Evolutionary conservation across 164 flowering plant genomes (phyloP).

Genomic region (Warburgia ugandensis): DNA sequence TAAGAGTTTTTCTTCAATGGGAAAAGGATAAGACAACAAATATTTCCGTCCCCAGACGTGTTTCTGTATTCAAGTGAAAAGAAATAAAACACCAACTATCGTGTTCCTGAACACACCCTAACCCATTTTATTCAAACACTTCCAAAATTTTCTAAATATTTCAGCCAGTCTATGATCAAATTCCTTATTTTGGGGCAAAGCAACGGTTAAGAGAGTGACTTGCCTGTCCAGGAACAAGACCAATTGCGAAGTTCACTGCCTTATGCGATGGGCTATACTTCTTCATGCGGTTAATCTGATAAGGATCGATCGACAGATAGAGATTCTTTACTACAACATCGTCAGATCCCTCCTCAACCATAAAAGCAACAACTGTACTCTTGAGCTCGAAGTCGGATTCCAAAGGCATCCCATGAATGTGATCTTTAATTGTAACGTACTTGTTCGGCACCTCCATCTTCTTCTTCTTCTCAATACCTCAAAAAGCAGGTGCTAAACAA

Average conservation of each 20-base stretch:
- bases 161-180: background rate
- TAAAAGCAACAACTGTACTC: constrained; percentile 15
- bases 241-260: constrained; percentile 15
- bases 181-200: background rate
- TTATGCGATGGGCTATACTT: constrained; percentile 38
- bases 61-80: too few species aligned
- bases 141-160: too few species aligned
- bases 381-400: constrained; percentile 52
- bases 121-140: too few species aligned
- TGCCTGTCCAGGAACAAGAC: constrained; percentile 43
- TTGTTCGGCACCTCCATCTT: constrained; percentile 49
- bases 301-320: constrained; percentile 69
- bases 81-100: too few species aligned
- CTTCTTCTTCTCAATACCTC: background rate
- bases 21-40: too few species aligned
- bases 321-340: constrained; percentile 49
- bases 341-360: constrained; percentile 18
- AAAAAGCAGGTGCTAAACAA: too few species aligned
- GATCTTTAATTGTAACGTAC: constrained; percentile 30
- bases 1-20: too few species aligned
- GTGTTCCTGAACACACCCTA: too few species aligned
- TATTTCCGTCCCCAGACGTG: too few species aligned
- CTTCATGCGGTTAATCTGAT: constrained; percentile 74
- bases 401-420: constrained; percentile 40
- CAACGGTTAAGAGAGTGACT: too few species aligned